These are phyloP conservation scores for Acanthamoeba healyi DNA, from an alignment of 208 protist species.

Conservation along the genomic window DNA sequence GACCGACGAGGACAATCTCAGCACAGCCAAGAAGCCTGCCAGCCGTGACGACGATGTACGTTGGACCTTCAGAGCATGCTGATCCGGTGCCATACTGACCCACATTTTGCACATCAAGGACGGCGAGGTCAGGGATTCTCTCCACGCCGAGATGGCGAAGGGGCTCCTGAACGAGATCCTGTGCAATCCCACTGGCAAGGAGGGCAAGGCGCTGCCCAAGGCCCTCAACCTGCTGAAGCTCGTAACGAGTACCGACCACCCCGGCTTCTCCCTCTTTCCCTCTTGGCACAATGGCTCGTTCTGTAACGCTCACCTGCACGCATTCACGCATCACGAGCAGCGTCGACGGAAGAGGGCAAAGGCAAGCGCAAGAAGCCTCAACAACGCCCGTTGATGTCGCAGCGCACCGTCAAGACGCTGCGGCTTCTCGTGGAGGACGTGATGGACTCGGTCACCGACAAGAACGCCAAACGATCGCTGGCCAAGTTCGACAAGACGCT, in stretches of 20 bases:
- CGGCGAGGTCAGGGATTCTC: background rate
- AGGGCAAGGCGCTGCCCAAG: slow-evolving; percentile 37
- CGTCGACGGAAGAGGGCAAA: background rate
- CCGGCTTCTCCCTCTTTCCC: background rate
- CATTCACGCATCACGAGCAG: too few species aligned
- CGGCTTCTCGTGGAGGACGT: slow-evolving; percentile 21
- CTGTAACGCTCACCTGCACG: too few species aligned
- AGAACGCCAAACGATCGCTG: slow-evolving; percentile 23
- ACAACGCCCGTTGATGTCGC: background rate
- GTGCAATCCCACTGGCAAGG: slow-evolving; percentile 1
- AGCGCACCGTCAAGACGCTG: background rate
- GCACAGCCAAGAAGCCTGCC: background rate
- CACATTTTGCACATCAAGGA: too few species aligned
- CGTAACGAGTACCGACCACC: background rate
- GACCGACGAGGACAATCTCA: background rate
- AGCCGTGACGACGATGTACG: background rate
- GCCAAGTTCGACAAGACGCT: slow-evolving; percentile 21
- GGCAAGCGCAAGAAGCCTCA: background rate
- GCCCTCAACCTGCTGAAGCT: slow-evolving; percentile 28
- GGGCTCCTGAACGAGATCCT: slow-evolving; percentile 33
- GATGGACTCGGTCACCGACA: background rate
- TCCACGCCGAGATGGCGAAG: background rate
- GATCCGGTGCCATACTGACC: too few species aligned
- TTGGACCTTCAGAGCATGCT: background rate
- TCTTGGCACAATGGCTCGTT: too few species aligned